A percentile compares a stretch with the other conserved stretches of the same genome.
These are phyloP conservation scores for Paraphysoderma sedebokerense DNA, from an alignment of 371 early-diverging fungal species.

Conservation along the genomic window DNA sequence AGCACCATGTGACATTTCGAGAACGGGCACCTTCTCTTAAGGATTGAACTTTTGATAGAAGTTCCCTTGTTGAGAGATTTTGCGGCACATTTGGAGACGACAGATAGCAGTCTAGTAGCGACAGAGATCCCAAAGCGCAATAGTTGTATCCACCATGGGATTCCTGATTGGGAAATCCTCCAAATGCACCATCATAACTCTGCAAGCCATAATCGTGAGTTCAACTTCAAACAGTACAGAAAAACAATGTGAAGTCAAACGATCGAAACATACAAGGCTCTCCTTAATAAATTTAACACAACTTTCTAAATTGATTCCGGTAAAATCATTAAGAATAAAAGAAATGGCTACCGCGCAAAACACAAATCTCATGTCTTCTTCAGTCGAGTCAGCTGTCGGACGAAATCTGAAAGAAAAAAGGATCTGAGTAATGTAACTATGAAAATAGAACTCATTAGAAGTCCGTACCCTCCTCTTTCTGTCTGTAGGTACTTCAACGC, in stretches of 20 bases:
- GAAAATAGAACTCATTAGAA: not conserved
- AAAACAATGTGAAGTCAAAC: not conserved
- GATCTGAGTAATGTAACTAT: not conserved
- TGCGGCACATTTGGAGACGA: slow-evolving; percentile 18
- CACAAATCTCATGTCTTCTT: slow-evolving; percentile 76
- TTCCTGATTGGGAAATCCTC: slow-evolving; percentile 63
- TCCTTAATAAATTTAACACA: slow-evolving; percentile 34
- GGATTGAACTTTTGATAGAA: not conserved
- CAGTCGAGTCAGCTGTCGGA: slow-evolving; percentile 39
- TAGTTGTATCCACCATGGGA: slow-evolving; percentile 87
- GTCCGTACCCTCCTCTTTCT: slow-evolving; percentile 46
- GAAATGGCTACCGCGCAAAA: slow-evolving; percentile 77
- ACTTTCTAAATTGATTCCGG: slow-evolving; percentile 44
- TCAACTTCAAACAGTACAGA: slow-evolving; percentile 8
- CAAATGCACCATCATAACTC: too few relatives aligned
- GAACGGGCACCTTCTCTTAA: slow-evolving; percentile 34
- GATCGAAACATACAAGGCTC: not conserved
- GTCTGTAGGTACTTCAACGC: slow-evolving; percentile 46
- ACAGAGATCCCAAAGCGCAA: slow-evolving; percentile 77
- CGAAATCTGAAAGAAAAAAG: slow-evolving; percentile 26
- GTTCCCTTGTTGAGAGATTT: slow-evolving; percentile 3
- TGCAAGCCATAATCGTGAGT: slow-evolving; percentile 72
- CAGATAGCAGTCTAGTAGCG: slow-evolving; percentile 49
- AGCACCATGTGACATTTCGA: slow-evolving; percentile 54
- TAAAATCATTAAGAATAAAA: slow-evolving; percentile 72